Evolutionary conservation across 179 eudicot species (phyloP).

Genomic region (Silene coronaria): DNA sequence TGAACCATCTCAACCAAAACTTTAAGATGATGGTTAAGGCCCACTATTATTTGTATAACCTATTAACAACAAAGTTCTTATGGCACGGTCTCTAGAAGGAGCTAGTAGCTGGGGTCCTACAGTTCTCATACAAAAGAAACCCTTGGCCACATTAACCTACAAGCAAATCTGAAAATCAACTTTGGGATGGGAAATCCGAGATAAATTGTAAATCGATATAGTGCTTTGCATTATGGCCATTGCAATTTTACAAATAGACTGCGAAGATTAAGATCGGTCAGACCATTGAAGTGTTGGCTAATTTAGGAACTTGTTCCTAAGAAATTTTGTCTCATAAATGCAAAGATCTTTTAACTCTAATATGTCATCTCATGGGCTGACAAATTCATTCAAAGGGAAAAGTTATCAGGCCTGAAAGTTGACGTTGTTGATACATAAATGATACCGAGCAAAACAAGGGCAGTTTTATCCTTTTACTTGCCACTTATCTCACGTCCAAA

Average conservation of each 20-base stretch:
- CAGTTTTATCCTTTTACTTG: not conserved
- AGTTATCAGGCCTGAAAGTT: not conserved
- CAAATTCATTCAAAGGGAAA: not conserved
- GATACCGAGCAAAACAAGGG: not conserved
- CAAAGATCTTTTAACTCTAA: not conserved
- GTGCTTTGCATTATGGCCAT: not conserved
- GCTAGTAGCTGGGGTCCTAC: too few relatives aligned
- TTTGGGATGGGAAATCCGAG: too few relatives aligned
- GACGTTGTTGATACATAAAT: not conserved
- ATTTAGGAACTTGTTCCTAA: not conserved
- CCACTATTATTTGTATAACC: too few relatives aligned
- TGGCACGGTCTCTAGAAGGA: too few relatives aligned
- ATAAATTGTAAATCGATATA: too few relatives aligned
- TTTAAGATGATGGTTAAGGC: too few relatives aligned
- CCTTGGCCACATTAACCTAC: too few relatives aligned
- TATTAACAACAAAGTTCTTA: not conserved
- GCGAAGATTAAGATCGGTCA: not conserved
- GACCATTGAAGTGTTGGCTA: not conserved
- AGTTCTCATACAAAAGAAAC: too few relatives aligned
- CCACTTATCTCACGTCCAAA: not conserved
- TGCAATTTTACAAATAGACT: not conserved
- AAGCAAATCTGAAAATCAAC: too few relatives aligned
- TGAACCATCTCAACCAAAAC: too few relatives aligned
- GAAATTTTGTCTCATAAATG: too few relatives aligned
- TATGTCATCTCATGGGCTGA: not conserved